Base-by-base conservation (phyloP, 441 rosid genomes). In the Geranium incanum region DNA sequence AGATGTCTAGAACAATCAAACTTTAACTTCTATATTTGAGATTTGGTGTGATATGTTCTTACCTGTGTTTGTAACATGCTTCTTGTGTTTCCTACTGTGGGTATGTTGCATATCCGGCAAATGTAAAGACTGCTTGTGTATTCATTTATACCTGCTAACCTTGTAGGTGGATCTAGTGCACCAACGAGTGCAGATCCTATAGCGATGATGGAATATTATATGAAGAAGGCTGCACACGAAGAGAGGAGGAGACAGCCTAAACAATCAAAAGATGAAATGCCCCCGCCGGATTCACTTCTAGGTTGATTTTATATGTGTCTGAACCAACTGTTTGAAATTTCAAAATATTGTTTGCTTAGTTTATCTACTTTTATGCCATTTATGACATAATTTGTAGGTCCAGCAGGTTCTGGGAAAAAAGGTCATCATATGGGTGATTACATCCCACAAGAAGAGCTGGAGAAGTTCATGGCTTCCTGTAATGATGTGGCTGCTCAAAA, bases 341-440 rank as follows among this genome's bases (percentile, higher is more conserved):
- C 18, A n/a, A 52, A 9, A 9, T 50, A 11, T 50, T 50, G 18
- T 11, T 50, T 2, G 15, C 4, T 4, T 3, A 50, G 0, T 1
- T 50, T 50, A 50, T 50, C 12, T 43, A 13, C 9, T 43, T 3
- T 43, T 43, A 50, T 50, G 57, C 57, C 57, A 50, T n/a, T 11
- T 9, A 50, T 50, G 12, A 11, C n/a, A 8, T 48, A 12, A 3
- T 48, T 48, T 48, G 57, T 38, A 6, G n/a, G 57, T 19, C 15
- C 69, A 48, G 72, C 72, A 70, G 80, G 66, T 82, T 19, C 84
- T 64, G 38, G 75, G 12, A 88, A 88, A 78, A 89, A 85, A 84
- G 99, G 97, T 77, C 98, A 95, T 79, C 98, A 95, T 84, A 95
- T 95, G 98, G 99, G 99, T 41, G 99, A 95, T 78, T 95, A 89